phyloP scores from a whole-genome alignment of 2,329 filamentous ascomycete genomes.

The Fusarium sp. region DNA sequence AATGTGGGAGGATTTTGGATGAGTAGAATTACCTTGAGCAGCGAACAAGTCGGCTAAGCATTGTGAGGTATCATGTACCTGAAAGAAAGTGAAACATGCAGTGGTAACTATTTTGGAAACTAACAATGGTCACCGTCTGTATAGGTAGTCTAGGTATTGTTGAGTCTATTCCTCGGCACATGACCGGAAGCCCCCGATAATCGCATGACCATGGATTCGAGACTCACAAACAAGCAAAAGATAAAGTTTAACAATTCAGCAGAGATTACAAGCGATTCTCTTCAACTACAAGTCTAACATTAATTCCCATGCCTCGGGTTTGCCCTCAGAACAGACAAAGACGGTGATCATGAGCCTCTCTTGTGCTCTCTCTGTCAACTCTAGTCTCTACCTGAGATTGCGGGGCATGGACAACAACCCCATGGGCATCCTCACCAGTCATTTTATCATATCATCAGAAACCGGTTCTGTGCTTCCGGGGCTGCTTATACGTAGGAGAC shows the following conservation, averaged over 20 bases:
- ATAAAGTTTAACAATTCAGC: not conserved
- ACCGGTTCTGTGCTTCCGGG: not conserved
- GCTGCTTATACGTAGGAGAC: not conserved
- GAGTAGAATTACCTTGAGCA: slow-evolving; percentile 28
- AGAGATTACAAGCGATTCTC: not conserved
- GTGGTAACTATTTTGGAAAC: slow-evolving; percentile 1
- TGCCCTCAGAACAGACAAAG: slow-evolving; percentile 18
- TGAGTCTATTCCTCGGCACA: slow-evolving; percentile 30
- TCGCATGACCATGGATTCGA: slow-evolving; percentile 17
- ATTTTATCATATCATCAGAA: not conserved
- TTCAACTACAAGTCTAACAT: no score
- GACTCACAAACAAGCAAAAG: not conserved
- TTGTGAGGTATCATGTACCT: slow-evolving; percentile 8
- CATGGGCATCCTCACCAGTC: not conserved
- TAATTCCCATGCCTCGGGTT: slow-evolving; percentile 1
- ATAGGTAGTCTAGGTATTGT: no score
- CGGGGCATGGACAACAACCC: slow-evolving; percentile 2
- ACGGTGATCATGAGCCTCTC: not conserved
- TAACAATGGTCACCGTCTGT: not conserved
- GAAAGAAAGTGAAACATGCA: not conserved
- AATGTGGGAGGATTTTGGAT: not conserved
- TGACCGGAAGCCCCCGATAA: slow-evolving; percentile 35
- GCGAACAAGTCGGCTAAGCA: slow-evolving; percentile 39
- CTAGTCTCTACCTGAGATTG: slow-evolving; percentile 2
- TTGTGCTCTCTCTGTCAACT: slow-evolving; percentile 1